Evolutionary conservation across 2,329 filamentous ascomycete species (phyloP).

Genomic region (Neoscytalidium dimidiatum): DNA sequence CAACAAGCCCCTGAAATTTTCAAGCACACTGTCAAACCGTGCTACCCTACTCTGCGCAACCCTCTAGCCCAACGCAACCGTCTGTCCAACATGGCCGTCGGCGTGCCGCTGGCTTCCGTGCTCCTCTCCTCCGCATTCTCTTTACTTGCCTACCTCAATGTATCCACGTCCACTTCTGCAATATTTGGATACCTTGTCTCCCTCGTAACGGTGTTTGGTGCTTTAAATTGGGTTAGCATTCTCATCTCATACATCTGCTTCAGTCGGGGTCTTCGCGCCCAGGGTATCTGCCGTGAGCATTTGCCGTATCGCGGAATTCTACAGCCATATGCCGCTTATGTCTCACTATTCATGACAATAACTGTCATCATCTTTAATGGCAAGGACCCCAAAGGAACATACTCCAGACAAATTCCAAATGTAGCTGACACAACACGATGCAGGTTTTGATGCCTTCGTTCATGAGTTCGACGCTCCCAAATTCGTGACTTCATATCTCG

Average conservation of each 20-base stretch:
- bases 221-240: slow-evolving; percentile 48
- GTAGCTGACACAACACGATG: background rate
- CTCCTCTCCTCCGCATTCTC: slow-evolving; percentile 39
- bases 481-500: slow-evolving; percentile 28
- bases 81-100: background rate
- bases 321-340: slow-evolving; percentile 44
- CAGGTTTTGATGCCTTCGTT: slow-evolving; percentile 21
- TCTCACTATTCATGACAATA: slow-evolving; percentile 33
- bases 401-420: no score
- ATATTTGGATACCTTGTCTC: slow-evolving; percentile 49
- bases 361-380: slow-evolving; percentile 25
- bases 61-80: background rate
- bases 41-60: background rate
- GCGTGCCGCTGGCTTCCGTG: slow-evolving; percentile 44
- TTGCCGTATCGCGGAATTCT: slow-evolving; percentile 44
- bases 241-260: slow-evolving; percentile 45
- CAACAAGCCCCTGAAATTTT: slow-evolving; percentile 43
- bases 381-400: background rate
- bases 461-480: slow-evolving; percentile 1
- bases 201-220: slow-evolving; percentile 47
- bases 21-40: slow-evolving; percentile 33
- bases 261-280: slow-evolving; percentile 38
- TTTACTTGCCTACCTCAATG: slow-evolving; percentile 45
- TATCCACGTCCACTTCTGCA: slow-evolving; percentile 35
- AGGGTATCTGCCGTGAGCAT: slow-evolving; percentile 35